Evolutionary conservation across 108 stramenopile species (phyloP).

Genomic region (Nitzschia sp.): DNA sequence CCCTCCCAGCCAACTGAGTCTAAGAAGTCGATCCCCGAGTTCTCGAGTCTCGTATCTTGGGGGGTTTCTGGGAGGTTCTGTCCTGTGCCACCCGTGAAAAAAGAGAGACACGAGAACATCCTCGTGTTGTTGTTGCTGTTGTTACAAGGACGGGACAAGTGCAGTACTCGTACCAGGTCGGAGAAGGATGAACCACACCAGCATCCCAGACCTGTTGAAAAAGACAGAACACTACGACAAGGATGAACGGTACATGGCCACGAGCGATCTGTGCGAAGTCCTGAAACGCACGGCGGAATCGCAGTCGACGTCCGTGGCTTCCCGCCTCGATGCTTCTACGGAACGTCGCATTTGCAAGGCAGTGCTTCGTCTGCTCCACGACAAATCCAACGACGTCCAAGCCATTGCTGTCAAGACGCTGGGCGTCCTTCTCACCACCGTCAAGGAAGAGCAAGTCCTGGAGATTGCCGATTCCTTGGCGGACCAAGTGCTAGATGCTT

Average conservation of each 20-base stretch:
- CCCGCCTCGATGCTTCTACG: conserved; percentile 65
- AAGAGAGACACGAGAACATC: no score
- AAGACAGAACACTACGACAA: conserved; percentile 86
- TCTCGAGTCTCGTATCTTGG: no score
- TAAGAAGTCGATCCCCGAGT: no score
- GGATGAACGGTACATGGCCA: conserved; percentile 99
- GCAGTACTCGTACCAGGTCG: no score
- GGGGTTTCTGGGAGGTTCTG: no score
- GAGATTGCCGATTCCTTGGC: conserved; percentile 90
- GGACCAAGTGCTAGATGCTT: conserved; percentile 87
- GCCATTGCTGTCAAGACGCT: conserved; percentile 96
- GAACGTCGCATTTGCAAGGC: conserved; percentile 90
- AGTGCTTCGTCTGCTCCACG: conserved; percentile 87
- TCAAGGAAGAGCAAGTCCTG: conserved; percentile 89
- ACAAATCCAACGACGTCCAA: conserved; percentile 95
- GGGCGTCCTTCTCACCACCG: conserved; percentile 88
- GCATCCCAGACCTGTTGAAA: conserved; percentile 67
- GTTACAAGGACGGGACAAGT: no score
- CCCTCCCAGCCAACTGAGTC: no score
- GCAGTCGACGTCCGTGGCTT: not conserved
- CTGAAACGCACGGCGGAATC: conserved; percentile 57
- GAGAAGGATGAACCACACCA: not conserved
- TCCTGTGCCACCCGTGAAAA: no score
- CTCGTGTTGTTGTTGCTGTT: no score
- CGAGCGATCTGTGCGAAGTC: conserved; percentile 91